A percentile compares a stretch with the other conserved stretches of the same genome.
Conservation (phyloP, 805 yeast genomes). For the Wickerhamomyces bisporus region DNA sequence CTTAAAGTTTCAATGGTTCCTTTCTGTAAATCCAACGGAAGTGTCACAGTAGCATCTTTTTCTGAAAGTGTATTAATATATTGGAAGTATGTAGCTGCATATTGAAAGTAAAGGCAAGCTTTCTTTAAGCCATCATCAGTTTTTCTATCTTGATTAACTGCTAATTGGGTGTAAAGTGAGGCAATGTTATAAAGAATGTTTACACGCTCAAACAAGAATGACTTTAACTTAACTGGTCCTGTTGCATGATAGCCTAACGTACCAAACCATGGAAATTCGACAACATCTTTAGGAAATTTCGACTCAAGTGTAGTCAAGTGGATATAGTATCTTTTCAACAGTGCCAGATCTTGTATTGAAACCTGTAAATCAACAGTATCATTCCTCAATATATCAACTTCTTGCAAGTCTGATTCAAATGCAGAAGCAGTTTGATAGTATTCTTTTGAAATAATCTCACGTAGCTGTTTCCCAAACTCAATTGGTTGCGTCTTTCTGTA, state of each 20-base stretch:
- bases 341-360: slow-evolving; percentile 31
- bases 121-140: slow-evolving; percentile 51
- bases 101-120: slow-evolving; percentile 62
- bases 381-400: slow-evolving; percentile 40
- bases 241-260: slow-evolving; percentile 53
- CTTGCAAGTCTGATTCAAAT: slow-evolving; percentile 37
- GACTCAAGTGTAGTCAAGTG: slow-evolving; percentile 37
- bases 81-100: slow-evolving; percentile 72
- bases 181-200: slow-evolving; percentile 70
- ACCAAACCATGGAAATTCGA: slow-evolving; percentile 69
- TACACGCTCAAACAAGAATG: slow-evolving; percentile 54
- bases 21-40: slow-evolving; percentile 43
- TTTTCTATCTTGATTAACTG: slow-evolving; percentile 37
- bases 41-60: slow-evolving; percentile 16
- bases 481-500: slow-evolving; percentile 40
- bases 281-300: slow-evolving; percentile 61
- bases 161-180: slow-evolving; percentile 54
- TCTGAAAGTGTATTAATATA: slow-evolving; percentile 51
- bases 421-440: slow-evolving; percentile 38
- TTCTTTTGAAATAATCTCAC: slow-evolving; percentile 42
- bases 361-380: slow-evolving; percentile 32
- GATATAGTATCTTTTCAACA: slow-evolving; percentile 41
- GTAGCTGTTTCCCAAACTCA: slow-evolving; percentile 34
- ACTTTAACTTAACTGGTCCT: slow-evolving; percentile 40
- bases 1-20: slow-evolving; percentile 48